These are phyloP conservation scores for Colletotrichum lentis DNA, from an alignment of 2,329 filamentous ascomycete species.

Conservation along the genomic window DNA sequence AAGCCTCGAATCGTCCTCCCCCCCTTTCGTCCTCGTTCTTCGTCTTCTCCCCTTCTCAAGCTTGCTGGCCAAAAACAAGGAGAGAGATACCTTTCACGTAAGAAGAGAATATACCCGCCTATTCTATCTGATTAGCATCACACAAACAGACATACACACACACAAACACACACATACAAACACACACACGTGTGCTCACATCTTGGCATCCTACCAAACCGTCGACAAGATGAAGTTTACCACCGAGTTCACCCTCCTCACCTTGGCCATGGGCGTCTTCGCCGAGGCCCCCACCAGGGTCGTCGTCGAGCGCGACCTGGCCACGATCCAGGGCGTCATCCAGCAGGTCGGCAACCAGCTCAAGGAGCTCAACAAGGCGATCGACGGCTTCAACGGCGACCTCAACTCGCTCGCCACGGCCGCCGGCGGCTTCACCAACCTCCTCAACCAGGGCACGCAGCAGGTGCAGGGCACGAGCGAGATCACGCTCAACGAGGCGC, in stretches of 20 bases:
- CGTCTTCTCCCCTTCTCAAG: not conserved
- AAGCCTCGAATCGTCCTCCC: constrained; percentile 25
- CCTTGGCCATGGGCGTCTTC: constrained; percentile 36
- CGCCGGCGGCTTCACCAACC: constrained; percentile 39
- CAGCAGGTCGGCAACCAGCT: constrained; percentile 38
- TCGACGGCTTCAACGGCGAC: constrained; percentile 42
- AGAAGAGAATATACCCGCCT: not conserved
- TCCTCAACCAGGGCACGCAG: constrained; percentile 37
- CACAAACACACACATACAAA: not conserved
- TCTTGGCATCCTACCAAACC: not conserved
- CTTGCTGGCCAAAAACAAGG: constrained; percentile 33
- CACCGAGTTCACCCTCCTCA: constrained; percentile 33
- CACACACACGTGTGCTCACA: too few relatives aligned
- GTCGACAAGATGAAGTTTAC: constrained; percentile 40
- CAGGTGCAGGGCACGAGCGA: constrained; percentile 32
- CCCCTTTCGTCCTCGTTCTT: not conserved
- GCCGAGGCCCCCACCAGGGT: constrained; percentile 34
- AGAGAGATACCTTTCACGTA: constrained; percentile 1
- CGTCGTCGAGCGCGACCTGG: constrained; percentile 36
- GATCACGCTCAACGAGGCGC: constrained; percentile 39
- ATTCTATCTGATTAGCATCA: constrained; percentile 4
- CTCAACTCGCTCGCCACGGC: constrained; percentile 37
- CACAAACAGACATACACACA: not conserved
- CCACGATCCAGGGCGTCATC: constrained; percentile 37
- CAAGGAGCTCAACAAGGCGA: constrained; percentile 40